phyloP scores from a whole-genome alignment of 805 yeast species.

The Barnettozyma siamensis region DNA sequence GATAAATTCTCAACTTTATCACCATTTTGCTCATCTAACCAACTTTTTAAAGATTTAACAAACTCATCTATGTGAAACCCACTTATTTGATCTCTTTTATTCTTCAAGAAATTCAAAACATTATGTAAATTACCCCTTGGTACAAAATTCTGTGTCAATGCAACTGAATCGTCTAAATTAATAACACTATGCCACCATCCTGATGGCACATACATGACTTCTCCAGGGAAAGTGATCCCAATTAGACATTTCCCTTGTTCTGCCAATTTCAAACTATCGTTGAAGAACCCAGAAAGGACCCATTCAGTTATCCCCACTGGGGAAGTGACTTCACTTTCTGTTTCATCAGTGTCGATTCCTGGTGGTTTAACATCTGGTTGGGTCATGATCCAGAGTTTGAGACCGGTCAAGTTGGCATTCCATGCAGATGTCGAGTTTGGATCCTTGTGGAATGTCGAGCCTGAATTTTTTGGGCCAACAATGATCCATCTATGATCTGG shows the following conservation, averaged over 20 bases:
- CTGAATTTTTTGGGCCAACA: constrained; percentile 74
- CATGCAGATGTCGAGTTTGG: constrained; percentile 90
- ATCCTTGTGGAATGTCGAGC: constrained; percentile 89
- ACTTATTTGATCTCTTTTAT: constrained; percentile 65
- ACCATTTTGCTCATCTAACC: constrained; percentile 6
- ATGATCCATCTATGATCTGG: constrained; percentile 95
- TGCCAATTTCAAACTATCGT: constrained; percentile 54
- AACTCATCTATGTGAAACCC: constrained; percentile 67
- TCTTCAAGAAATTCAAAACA: constrained; percentile 61
- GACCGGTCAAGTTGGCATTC: constrained; percentile 74
- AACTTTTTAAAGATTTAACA: constrained; percentile 27
- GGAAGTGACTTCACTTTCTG: constrained; percentile 82
- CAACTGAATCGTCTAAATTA: constrained; percentile 77
- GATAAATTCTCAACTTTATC: constrained; percentile 6
- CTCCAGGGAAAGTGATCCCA: constrained; percentile 75
- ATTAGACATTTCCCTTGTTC: constrained; percentile 47
- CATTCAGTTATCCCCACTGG: constrained; percentile 94
- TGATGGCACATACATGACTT: constrained; percentile 85
- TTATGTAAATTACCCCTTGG: constrained; percentile 56
- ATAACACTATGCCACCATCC: constrained; percentile 98
- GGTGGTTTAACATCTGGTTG: constrained; percentile 78
- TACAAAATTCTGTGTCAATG: constrained; percentile 85
- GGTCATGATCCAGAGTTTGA: constrained; percentile 83
- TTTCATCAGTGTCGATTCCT: constrained; percentile 71
- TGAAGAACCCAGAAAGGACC: constrained; percentile 77